Percentiles rank a stretch among this genome's conserved stretches.
Evolutionary conservation across 75 land plant genomes (phyloP).

Genomic region (Gnetum montanum): DNA sequence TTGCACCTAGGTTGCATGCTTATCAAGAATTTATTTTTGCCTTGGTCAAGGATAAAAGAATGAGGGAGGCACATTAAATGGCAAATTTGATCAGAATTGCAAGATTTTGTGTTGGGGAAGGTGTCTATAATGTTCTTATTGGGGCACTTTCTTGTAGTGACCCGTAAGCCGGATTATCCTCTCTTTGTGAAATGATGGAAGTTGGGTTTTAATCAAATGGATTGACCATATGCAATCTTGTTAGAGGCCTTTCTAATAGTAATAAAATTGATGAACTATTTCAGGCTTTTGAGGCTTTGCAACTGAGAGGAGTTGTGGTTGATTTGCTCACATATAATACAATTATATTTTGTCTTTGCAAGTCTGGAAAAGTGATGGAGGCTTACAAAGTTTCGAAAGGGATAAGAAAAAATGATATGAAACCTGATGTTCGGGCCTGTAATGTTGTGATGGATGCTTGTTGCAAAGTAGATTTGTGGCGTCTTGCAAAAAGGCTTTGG

Average conservation of each 20-base stretch:
- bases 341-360: conserved; percentile 36
- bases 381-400: conserved; percentile 43
- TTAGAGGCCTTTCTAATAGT: conserved; percentile 34
- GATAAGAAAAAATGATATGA: conserved; percentile 43
- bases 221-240: conserved; percentile 19
- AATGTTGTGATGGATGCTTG: conserved; percentile 54
- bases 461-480: conserved; percentile 47
- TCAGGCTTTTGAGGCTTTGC: conserved; percentile 19
- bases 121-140: conserved; percentile 42
- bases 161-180: conserved; percentile 21
- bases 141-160: conserved; percentile 34
- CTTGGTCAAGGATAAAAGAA: conserved; percentile 28
- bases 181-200: conserved; percentile 37
- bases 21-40: conserved; percentile 35
- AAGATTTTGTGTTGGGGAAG: conserved; percentile 41
- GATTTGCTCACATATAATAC: conserved; percentile 29
- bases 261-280: conserved; percentile 36
- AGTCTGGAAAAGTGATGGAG: conserved; percentile 40
- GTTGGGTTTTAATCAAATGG: conserved; percentile 27
- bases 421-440: conserved; percentile 35
- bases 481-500: conserved; percentile 54
- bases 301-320: conserved; percentile 13
- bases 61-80: conserved; percentile 40
- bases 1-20: conserved; percentile 46
- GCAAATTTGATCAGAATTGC: conserved; percentile 39